Conservation (phyloP, 176 grass and related monocot species). For the Avena insularis region DNA sequence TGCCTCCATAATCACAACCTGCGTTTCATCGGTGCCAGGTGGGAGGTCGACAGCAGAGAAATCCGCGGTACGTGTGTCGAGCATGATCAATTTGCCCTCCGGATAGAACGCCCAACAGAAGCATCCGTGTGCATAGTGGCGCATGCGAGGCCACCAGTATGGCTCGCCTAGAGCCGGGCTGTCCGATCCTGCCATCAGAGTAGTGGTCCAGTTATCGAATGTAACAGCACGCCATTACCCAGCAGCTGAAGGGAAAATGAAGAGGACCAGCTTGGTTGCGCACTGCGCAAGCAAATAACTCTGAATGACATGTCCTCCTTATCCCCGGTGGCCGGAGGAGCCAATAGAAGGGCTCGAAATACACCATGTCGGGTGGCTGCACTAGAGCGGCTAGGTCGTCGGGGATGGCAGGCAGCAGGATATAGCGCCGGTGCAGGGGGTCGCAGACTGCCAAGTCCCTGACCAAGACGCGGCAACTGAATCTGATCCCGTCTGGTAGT, state of each 20-base stretch:
- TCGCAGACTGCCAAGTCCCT: slow-evolving; percentile 7
- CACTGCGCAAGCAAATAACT: slow-evolving; percentile 30
- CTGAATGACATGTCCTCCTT: slow-evolving; percentile 7
- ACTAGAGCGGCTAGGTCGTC: background rate
- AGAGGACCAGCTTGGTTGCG: background rate
- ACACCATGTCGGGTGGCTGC: background rate
- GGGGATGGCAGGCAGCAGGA: background rate
- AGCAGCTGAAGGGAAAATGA: background rate
- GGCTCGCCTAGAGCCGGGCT: background rate
- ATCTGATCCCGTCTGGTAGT: background rate
- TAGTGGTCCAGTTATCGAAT: background rate
- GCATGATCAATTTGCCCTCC: slow-evolving; percentile 15
- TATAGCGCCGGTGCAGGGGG: slow-evolving; percentile 1
- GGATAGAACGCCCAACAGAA: slow-evolving; percentile 31
- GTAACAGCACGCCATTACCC: slow-evolving; percentile 6
- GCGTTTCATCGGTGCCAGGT: background rate
- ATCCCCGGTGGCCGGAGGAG: background rate
- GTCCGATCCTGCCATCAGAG: background rate
- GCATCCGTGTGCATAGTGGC: slow-evolving; percentile 4
- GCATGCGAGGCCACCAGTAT: background rate
- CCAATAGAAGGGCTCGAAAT: slow-evolving; percentile 14
- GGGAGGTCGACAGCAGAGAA: slow-evolving; percentile 31
- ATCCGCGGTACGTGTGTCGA: background rate
- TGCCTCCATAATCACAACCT: slow-evolving; percentile 22
- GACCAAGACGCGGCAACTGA: background rate